phyloP scores from a whole-genome alignment of 306 rosid species.

The Luffa acutangula region DNA sequence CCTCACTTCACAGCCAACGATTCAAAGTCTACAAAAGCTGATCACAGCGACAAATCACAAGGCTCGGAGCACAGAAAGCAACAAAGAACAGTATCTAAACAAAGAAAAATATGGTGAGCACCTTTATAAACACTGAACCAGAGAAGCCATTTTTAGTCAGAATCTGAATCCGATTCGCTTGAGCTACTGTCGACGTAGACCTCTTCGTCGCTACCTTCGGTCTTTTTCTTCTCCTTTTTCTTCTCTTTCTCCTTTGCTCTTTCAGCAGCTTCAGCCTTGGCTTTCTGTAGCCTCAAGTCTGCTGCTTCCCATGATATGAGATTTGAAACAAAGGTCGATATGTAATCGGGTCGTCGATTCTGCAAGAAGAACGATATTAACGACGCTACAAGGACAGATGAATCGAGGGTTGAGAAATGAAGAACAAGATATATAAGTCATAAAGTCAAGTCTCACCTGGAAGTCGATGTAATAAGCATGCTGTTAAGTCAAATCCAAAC shows the following conservation, averaged over 20 bases:
- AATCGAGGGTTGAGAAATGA: neutral
- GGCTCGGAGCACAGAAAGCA: neutral
- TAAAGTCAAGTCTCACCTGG: constrained; percentile 45
- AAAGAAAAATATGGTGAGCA: neutral
- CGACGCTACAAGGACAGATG: neutral
- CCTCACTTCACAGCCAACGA: neutral
- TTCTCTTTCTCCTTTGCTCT: constrained; percentile 4
- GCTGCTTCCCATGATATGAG: constrained; percentile 86
- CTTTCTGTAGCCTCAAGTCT: constrained; percentile 52
- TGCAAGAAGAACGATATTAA: constrained; percentile 6
- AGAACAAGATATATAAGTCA: neutral
- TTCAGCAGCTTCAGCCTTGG: constrained; percentile 33
- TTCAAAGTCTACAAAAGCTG: neutral
- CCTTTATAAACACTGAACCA: neutral
- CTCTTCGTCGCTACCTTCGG: neutral
- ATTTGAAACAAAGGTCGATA: constrained; percentile 56
- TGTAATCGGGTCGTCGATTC: constrained; percentile 57
- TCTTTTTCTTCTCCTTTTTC: constrained; percentile 3
- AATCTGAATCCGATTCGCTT: neutral
- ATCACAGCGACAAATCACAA: neutral
- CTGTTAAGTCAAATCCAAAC: constrained; percentile 27
- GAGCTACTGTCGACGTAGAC: neutral
- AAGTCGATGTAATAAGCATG: constrained; percentile 90
- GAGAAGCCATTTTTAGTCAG: neutral
- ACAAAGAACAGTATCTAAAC: neutral